Evolutionary conservation across 169 alveolate genomes (phyloP), one percentile per base, ranked within the genome.

Genomic region (Theileria annulata): DNA sequence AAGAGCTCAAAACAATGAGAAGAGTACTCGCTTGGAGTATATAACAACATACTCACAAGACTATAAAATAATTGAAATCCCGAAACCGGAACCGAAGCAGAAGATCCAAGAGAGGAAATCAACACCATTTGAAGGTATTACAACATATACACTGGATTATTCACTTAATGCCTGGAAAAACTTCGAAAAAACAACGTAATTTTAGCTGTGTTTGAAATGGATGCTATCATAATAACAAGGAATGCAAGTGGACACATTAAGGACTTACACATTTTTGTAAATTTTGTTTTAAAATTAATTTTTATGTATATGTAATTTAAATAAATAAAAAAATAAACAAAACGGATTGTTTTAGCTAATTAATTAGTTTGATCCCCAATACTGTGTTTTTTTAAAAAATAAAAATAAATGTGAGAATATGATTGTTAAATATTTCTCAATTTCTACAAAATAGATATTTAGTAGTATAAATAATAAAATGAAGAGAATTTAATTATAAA

Each of bases 11-110:
- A 64, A 13, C 28, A 4, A 19, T 59, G 35, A 64, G 1, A 13
- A 13, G 4, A 25, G 31, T 62, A 31, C 67, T 37, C 88, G 83
- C 13, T 80, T 80, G 66, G 35, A 59, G 12, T 70, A 77, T 15
- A 60, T 60, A 12, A 63, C 82, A 35, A 80, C 88, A 15, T 80
- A 80, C 49, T 21, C 62, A 31, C 73, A 27, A 33, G 88, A 80
- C 74, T 80, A 69, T 35, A 69, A 48, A 58, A 35, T 17, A 19
- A n/a, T 19, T 48, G 63, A 69, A 37, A 49, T 69, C 48, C 51
- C 48, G 66, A 19, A 13, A 35, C 31, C 30, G 67, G 64, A 69
- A n/a, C 37, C 48, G 19, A 69, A 25, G 10, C 48, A 15, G 76
- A 69, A 48, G 64, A 31, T 15, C 8, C 27, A 13, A 19, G 42